These are phyloP conservation scores for Purpureocillium lavendulum DNA, from an alignment of 2,329 filamentous ascomycete species.

Conservation along the genomic window DNA sequence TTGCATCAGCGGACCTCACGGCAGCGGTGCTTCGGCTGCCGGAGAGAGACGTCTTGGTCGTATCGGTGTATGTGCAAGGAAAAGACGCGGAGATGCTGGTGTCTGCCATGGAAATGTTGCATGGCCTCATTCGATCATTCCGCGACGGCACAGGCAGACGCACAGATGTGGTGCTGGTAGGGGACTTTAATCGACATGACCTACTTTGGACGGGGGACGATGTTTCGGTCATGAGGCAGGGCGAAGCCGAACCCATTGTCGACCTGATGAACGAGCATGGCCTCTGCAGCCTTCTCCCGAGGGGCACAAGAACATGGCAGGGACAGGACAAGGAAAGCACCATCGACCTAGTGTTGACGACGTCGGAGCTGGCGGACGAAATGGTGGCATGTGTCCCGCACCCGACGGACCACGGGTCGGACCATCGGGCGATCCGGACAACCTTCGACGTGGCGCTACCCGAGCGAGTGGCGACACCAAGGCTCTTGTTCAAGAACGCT, in stretches of 20 bases:
- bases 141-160: neutral
- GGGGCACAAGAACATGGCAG: too few species aligned
- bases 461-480: neutral
- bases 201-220: slow-evolving; percentile 1
- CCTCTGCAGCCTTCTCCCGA: too few species aligned
- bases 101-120: neutral
- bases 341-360: too few species aligned
- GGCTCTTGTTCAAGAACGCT: slow-evolving; percentile 1
- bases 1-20: slow-evolving; percentile 1
- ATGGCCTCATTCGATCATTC: neutral
- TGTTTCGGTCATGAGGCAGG: neutral
- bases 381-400: neutral
- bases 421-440: slow-evolving; percentile 1
- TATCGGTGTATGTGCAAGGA: slow-evolving; percentile 1
- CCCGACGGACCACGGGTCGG: neutral
- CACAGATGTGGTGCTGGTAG: slow-evolving; percentile 1
- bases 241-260: slow-evolving; percentile 1
- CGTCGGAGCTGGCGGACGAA: slow-evolving; percentile 1
- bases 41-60: neutral
- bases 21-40: slow-evolving; percentile 1
- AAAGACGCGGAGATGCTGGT: neutral
- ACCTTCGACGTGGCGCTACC: neutral
- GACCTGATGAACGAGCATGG: neutral
- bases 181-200: too few species aligned
- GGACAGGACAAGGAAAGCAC: too few species aligned